These are phyloP conservation scores for Coemansia sp. DNA, from an alignment of 192 early-diverging fungal species.

Conservation along the genomic window DNA sequence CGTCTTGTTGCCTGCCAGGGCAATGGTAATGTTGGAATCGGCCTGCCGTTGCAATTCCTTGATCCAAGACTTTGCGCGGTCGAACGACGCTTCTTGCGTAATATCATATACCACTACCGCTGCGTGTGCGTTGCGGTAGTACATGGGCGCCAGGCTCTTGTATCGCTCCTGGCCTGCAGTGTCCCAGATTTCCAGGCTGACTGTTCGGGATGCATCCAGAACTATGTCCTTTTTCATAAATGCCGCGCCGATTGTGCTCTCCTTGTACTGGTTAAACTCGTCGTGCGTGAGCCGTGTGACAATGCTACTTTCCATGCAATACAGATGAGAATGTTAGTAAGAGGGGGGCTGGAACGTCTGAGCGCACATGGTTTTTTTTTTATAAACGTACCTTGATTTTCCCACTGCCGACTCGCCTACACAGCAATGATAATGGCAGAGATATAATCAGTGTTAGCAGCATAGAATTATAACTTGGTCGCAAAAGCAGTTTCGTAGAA, in stretches of 20 bases:
- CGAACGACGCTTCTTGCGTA: constrained; percentile 81
- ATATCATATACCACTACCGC: constrained; percentile 98
- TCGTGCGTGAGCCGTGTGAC: constrained; percentile 91
- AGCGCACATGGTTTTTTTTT: background rate
- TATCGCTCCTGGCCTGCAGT: constrained; percentile 98
- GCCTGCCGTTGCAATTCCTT: constrained; percentile 93
- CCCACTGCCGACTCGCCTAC: constrained; percentile 91
- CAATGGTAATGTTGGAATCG: constrained; percentile 89
- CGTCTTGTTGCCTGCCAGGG: constrained; percentile 95
- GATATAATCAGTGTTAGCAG: background rate
- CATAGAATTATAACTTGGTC: background rate
- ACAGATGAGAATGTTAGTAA: background rate
- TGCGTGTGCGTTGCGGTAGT: constrained; percentile 96
- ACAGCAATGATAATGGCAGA: constrained; percentile 8
- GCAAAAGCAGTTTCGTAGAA: background rate
- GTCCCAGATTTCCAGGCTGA: constrained; percentile 84
- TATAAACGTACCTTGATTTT: constrained; percentile 75
- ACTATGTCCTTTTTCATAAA: constrained; percentile 90
- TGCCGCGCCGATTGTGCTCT: constrained; percentile 95
- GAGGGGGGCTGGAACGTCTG: background rate
- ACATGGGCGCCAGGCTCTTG: constrained; percentile 94
- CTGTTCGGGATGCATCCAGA: constrained; percentile 73
- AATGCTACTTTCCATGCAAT: constrained; percentile 58
- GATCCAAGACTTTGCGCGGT: constrained; percentile 95
- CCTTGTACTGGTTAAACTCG: constrained; percentile 95